Evolutionary conservation across 345 rosid genomes (phyloP), one percentile per base, ranked within the genome.

Genomic region (Ailanthus altissimus): DNA sequence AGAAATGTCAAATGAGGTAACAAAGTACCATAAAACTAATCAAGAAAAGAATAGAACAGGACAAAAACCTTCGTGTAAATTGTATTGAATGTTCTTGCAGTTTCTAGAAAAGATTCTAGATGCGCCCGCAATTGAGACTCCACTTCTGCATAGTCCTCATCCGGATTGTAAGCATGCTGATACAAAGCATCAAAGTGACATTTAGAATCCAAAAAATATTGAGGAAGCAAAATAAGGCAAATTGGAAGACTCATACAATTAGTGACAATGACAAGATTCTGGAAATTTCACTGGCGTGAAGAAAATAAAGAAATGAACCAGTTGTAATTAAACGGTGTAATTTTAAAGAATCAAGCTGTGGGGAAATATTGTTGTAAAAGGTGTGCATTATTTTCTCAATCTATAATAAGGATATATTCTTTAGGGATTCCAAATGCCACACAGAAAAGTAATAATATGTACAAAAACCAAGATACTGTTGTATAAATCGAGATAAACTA

Each of bases 91-190:
- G 97, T 85, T 82, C 93, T 91, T 45, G 97, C 97, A 76, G 97
- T 97, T 88, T 94, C 96, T 56, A 94, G 92, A 83, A 94, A 97
- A 32, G 96, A 94, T 80, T 91, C 95, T 83, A 97, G 78, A 84
- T 89, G 93, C 49, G 87, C 88, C 82, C 93, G 88, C 72, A 92
- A 84, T 79, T 88, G 88, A 25, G 97, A 84, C 83, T 97, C 99
- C 77, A 91, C 99, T 83, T 94, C 95, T 16, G 85, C 76, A 78
- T 93, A 97, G 73, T 97, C 98, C 85, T 97, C 97, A 67, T 92
- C 97, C 5, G 98, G 98, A 75, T 97, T 97, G 87, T 94, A 97
- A 62, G 97, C 92, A 91, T 92, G 92, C 97, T 94, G 83, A 49
- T 7, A 42, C 76, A 38, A 62, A 77, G 57, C 57, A 54, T 69